phyloP scores from a whole-genome alignment of 139 green algal species.

The Dunaliella primolecta region DNA sequence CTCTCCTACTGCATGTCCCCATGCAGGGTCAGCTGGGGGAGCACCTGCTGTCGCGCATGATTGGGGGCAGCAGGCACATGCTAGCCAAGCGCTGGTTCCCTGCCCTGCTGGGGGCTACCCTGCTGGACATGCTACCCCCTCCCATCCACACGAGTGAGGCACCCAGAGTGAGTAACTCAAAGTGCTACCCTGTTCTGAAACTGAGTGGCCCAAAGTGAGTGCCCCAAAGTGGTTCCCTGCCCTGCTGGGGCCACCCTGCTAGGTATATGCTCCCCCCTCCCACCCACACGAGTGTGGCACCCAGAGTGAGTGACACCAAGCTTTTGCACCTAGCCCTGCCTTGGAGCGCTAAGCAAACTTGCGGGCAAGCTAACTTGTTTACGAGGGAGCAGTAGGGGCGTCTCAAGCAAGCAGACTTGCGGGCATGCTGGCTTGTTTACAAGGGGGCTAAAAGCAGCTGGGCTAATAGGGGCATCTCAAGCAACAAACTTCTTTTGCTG shows the following conservation, averaged over 20 bases:
- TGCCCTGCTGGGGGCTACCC: not conserved
- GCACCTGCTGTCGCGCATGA: not conserved
- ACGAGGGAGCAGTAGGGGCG: too few species aligned
- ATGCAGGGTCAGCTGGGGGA: not conserved
- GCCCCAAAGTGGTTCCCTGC: constrained; percentile 14
- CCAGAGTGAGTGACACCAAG: too few species aligned
- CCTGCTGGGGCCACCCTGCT: not conserved
- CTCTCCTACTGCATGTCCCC: too few species aligned
- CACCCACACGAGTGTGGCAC: not conserved
- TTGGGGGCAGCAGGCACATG: not conserved
- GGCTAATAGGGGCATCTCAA: too few species aligned
- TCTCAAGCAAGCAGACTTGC: not conserved
- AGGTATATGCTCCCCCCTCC: not conserved
- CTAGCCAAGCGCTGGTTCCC: constrained; percentile 9
- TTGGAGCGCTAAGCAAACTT: too few species aligned
- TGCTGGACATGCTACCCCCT: not conserved
- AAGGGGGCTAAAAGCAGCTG: too few species aligned
- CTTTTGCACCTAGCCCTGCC: too few species aligned
- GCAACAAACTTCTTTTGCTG: too few species aligned
- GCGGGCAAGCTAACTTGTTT: too few species aligned
- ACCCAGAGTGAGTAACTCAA: too few species aligned
- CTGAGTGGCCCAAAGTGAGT: too few species aligned
- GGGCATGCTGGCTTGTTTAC: not conserved
- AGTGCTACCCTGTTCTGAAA: too few species aligned
- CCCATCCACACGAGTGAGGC: not conserved